Evolutionary conservation across 2,329 filamentous ascomycete species (phyloP), one percentile per base, ranked within the genome.

Genomic region (Aaosphaeria arxii): DNA sequence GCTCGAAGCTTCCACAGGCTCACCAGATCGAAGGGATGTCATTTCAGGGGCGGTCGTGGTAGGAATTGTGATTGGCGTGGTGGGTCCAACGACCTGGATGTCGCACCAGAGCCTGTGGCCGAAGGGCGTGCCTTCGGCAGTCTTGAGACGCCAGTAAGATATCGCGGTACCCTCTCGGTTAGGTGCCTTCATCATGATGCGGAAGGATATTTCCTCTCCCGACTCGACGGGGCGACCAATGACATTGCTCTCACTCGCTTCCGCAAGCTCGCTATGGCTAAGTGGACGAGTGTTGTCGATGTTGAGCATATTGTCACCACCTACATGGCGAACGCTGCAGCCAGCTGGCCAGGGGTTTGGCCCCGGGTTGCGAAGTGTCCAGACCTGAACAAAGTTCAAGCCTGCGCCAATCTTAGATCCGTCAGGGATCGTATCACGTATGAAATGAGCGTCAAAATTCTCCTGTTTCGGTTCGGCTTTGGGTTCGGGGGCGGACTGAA

Each of bases 91-190:
- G 48, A 96, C 89, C 44, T 83, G 81, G 54, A 99, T 83, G 57
- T 97, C 91, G 66, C 92, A 96, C 92, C 92, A 99, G 42, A 99
- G 78, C 63, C 91, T 88, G 74, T 96, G 89, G 36, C 94, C 94
- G 56, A 97, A 96, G 55, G 89, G 87, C 55, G 81, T 77, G 28
- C 91, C 91, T 48, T 89, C 85, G 6, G 84, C 79, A 50, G 89
- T 85, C 59, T 91, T 95, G 56, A 99, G 77, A 53, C 92, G 91
- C 94, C 94, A 99, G 80, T 96, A 96, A 1, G 94, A 97, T 63
- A 96, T 94, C 50, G 86, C 80, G 70, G 87, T 88, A 47, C 92
- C 91, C 46, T 83, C 74, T 43, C 88, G 87, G 45, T 77, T 72
- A 11, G 92, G 91, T 13, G 90, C 89, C 70, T 90, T 89, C 70